These are phyloP conservation scores for Aeschynomene evenia DNA, from an alignment of 306 rosid species.

Conservation along the genomic window DNA sequence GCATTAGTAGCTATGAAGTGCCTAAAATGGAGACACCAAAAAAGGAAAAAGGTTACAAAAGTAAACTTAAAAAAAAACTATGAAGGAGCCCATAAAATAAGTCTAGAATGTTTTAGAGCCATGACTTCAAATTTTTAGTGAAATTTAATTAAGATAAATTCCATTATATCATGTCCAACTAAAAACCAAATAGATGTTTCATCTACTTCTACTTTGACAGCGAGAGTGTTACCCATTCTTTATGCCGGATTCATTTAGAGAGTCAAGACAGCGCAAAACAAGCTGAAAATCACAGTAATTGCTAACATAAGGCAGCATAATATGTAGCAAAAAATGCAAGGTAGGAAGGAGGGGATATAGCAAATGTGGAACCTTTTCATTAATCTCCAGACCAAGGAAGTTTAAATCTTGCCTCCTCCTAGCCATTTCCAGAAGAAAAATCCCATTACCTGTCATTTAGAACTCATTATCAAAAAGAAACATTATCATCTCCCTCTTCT, in stretches of 20 bases:
- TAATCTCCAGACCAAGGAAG: constrained; percentile 90
- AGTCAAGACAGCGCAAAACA: constrained; percentile 66
- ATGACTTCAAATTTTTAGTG: neutral
- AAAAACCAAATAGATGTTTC: constrained; percentile 18
- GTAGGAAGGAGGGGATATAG: neutral
- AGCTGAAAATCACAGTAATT: constrained; percentile 55
- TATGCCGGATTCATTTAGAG: constrained; percentile 38
- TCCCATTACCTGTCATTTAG: constrained; percentile 73
- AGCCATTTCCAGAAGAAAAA: constrained; percentile 85
- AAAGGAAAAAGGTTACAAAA: constrained; percentile 24
- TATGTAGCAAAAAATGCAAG: neutral
- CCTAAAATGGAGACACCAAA: constrained; percentile 47
- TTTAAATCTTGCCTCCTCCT: constrained; percentile 66
- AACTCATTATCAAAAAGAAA: constrained; percentile 23
- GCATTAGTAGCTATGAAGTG: constrained; percentile 80
- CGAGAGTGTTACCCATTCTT: constrained; percentile 64
- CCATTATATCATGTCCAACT: neutral
- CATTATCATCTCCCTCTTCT: constrained; percentile 10
- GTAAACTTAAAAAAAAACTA: constrained; percentile 5
- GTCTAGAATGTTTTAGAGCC: constrained; percentile 20
- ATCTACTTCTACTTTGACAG: neutral
- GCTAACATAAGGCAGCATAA: constrained; percentile 4
- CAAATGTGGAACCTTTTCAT: constrained; percentile 63
- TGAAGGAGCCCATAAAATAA: neutral
- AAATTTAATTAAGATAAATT: constrained; percentile 14